Conservation (phyloP, 2,329 filamentous ascomycete genomes). For the Hypoxylon sp. region DNA sequence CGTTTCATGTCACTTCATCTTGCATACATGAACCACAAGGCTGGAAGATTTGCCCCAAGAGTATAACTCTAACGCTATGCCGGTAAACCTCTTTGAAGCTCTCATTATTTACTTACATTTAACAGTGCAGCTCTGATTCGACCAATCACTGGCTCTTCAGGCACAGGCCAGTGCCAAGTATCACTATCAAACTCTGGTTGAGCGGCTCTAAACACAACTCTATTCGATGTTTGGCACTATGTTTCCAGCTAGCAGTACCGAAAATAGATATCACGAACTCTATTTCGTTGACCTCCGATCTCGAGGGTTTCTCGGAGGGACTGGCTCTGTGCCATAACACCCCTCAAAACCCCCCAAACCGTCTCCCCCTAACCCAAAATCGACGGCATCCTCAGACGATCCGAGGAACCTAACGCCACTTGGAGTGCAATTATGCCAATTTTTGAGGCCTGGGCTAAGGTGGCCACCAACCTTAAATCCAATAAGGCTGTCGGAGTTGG, state of each 20-base stretch:
- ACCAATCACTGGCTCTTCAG: slow-evolving; percentile 10
- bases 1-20: slow-evolving; percentile 9
- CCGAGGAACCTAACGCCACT: background rate
- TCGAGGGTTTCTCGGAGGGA: slow-evolving; percentile 12
- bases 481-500: background rate
- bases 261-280: slow-evolving; percentile 19
- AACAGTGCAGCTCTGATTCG: background rate
- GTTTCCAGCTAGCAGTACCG: background rate
- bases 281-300: slow-evolving; percentile 1
- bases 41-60: background rate
- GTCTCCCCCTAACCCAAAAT: slow-evolving; percentile 24
- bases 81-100: slow-evolving; percentile 4
- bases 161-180: slow-evolving; percentile 10
- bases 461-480: slow-evolving; percentile 14
- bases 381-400: slow-evolving; percentile 22
- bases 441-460: slow-evolving; percentile 5
- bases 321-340: slow-evolving; percentile 20
- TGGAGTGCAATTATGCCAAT: background rate
- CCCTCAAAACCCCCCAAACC: slow-evolving; percentile 13
- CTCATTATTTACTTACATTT: slow-evolving; percentile 20
- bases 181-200: slow-evolving; percentile 15
- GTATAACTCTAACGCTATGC: slow-evolving; percentile 9
- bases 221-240: slow-evolving; percentile 24
- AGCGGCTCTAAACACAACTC: slow-evolving; percentile 17
- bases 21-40: background rate